Evolutionary conservation across 1,284 basidiomycete genomes (phyloP).

Genomic region (Flammula alnicola): DNA sequence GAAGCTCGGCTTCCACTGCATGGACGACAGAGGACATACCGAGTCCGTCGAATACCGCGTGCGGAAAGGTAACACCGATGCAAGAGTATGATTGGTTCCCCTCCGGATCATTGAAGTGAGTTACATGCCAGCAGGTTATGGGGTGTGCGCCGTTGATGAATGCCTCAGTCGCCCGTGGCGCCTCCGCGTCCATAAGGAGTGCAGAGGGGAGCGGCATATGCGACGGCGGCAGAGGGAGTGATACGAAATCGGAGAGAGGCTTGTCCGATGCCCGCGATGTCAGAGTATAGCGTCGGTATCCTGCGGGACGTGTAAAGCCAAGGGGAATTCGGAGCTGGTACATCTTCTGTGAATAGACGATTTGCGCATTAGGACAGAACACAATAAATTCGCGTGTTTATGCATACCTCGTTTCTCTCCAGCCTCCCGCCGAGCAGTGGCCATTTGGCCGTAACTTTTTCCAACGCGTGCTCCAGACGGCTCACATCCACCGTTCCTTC

Average conservation of each 20-base stretch:
- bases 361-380: neutral
- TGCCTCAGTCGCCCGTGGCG: neutral
- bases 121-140: slow-evolving; percentile 2
- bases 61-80: slow-evolving; percentile 3
- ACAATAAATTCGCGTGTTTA: neutral
- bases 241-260: neutral
- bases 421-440: neutral
- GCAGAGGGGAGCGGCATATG: neutral
- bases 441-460: neutral
- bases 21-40: neutral
- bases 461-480: neutral
- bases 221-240: neutral
- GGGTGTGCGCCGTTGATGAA: neutral
- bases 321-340: neutral
- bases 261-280: neutral
- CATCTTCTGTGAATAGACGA: neutral
- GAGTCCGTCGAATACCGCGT: slow-evolving; percentile 1
- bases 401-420: neutral
- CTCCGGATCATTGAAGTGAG: neutral
- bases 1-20: slow-evolving; percentile 1
- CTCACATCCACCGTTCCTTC: neutral
- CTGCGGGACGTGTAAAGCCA: neutral
- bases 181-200: neutral
- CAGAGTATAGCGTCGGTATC: neutral
- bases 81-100: neutral